Evolutionary conservation across 225 moss, liverwort and hornwort genomes (phyloP).

Genomic region (Antitrichia curtipendula): DNA sequence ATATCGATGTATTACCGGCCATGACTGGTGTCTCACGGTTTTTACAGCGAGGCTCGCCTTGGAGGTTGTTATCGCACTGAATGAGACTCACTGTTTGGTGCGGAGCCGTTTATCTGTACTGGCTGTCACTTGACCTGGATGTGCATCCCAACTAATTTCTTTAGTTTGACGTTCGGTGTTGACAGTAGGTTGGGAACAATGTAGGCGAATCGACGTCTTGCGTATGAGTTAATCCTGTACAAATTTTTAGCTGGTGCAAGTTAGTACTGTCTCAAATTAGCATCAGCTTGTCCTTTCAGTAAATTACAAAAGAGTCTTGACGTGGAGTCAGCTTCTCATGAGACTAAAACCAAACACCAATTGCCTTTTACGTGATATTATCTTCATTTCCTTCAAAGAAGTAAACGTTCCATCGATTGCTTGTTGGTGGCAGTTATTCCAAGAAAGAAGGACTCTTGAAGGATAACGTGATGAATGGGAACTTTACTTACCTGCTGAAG

Average conservation of each 20-base stretch:
- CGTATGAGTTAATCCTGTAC: background rate
- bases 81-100: background rate
- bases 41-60: slow-evolving; percentile 56
- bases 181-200: background rate
- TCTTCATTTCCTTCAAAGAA: background rate
- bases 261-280: background rate
- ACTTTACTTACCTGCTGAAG: slow-evolving; percentile 80
- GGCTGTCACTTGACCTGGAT: background rate
- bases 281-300: background rate
- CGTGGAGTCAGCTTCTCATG: background rate
- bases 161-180: background rate
- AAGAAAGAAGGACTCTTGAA: slow-evolving; percentile 65
- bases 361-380: background rate
- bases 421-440: slow-evolving; percentile 51
- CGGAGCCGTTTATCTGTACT: background rate
- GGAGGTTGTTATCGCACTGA: slow-evolving; percentile 46
- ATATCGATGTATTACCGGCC: slow-evolving; percentile 72
- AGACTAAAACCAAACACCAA: background rate
- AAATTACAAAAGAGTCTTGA: background rate
- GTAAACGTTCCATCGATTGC: background rate
- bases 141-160: background rate
- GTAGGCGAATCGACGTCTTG: background rate
- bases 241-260: background rate
- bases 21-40: slow-evolving; percentile 96
- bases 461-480: slow-evolving; percentile 28